These are phyloP conservation scores for Maudiozyma barnettii DNA, from an alignment of 805 yeast genomes.

Conservation along the genomic window DNA sequence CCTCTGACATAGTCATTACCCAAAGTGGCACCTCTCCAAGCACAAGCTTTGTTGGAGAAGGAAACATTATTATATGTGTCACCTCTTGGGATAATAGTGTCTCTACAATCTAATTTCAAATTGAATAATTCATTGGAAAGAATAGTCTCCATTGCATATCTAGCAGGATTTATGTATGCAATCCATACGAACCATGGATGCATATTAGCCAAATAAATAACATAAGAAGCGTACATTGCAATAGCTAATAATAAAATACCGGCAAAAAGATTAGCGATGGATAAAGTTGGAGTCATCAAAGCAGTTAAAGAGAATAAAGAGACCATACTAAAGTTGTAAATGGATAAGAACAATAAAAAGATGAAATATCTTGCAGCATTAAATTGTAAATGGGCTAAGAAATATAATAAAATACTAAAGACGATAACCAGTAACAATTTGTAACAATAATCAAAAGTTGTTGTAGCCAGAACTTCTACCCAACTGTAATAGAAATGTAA, in stretches of 20 bases:
- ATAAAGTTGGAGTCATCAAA: constrained; percentile 37
- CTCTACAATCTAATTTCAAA: constrained; percentile 43
- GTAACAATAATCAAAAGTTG: constrained; percentile 50
- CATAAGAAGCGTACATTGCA: constrained; percentile 54
- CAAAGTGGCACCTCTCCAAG: constrained; percentile 48
- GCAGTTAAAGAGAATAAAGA: constrained; percentile 47
- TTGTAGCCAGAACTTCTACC: constrained; percentile 54
- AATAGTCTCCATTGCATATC: constrained; percentile 53
- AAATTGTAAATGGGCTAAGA: constrained; percentile 41
- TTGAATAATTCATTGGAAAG: constrained; percentile 58
- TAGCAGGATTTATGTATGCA: constrained; percentile 47
- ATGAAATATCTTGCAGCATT: constrained; percentile 45
- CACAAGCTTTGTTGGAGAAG: constrained; percentile 39
- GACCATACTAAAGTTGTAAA: constrained; percentile 39
- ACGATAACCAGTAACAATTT: constrained; percentile 36
- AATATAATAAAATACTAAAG: constrained; percentile 44
- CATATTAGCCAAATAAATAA: constrained; percentile 51
- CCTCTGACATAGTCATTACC: constrained; percentile 50
- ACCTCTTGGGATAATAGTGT: constrained; percentile 54
- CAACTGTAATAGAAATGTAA: constrained; percentile 59
- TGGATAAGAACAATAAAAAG: constrained; percentile 35
- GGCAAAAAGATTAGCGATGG: constrained; percentile 53
- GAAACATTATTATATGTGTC: constrained; percentile 37
- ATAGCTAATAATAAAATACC: constrained; percentile 44
- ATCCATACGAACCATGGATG: constrained; percentile 69